Conservation (phyloP, 345 rosid genomes). For the Nephelium lappaceum region DNA sequence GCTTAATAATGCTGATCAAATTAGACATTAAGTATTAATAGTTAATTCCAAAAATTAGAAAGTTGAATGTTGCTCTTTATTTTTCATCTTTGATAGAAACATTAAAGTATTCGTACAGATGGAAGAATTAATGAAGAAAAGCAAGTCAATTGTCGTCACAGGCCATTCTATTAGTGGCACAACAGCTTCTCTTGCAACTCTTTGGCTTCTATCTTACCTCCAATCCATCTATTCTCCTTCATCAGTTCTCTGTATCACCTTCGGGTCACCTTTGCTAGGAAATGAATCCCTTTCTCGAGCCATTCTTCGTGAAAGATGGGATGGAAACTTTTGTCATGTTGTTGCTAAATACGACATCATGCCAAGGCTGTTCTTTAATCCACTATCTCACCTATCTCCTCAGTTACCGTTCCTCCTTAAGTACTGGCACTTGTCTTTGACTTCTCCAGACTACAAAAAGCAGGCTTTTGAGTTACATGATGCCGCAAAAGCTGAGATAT, state of each 20-base stretch:
- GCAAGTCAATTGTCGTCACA: slow-evolving; percentile 61
- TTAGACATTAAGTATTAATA: not conserved
- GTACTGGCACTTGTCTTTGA: slow-evolving; percentile 38
- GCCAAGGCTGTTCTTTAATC: slow-evolving; percentile 55
- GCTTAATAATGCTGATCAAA: not conserved
- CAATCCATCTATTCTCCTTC: slow-evolving; percentile 25
- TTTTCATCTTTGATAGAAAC: not conserved
- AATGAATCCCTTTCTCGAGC: slow-evolving; percentile 62
- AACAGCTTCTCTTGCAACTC: slow-evolving; percentile 66
- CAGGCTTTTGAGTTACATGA: slow-evolving; percentile 21
- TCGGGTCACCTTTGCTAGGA: slow-evolving; percentile 79
- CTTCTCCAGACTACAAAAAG: slow-evolving; percentile 13
- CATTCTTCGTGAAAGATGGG: slow-evolving; percentile 59
- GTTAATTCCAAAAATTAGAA: not conserved
- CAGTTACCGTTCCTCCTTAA: slow-evolving; percentile 30
- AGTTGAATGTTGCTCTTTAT: not conserved
- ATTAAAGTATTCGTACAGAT: slow-evolving; percentile 39
- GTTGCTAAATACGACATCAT: slow-evolving; percentile 57
- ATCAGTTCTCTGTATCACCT: slow-evolving; percentile 70
- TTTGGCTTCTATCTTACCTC: slow-evolving; percentile 69
- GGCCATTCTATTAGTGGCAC: slow-evolving; percentile 93
- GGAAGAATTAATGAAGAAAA: slow-evolving; percentile 23
- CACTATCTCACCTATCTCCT: slow-evolving; percentile 24
- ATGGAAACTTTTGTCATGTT: slow-evolving; percentile 71
- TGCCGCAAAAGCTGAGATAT: slow-evolving; percentile 26